Evolutionary conservation across 352 stramenopile species (phyloP).

Genomic region (Globisporangium camurandrum): DNA sequence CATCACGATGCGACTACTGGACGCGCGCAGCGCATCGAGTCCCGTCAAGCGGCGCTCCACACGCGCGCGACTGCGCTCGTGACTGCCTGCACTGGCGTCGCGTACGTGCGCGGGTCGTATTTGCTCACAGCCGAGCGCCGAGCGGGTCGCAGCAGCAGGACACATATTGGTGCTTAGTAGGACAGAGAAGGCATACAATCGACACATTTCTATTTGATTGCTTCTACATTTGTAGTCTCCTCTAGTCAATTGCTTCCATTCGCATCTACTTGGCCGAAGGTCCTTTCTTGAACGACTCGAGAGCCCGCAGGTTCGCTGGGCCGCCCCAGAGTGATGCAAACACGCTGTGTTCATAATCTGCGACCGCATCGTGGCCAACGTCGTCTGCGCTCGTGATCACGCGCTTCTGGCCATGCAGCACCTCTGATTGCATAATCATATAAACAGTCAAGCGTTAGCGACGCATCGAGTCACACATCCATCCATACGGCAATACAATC

Average conservation of each 20-base stretch:
- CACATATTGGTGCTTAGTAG: background rate
- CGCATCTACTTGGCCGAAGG: no score
- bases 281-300: constrained; percentile 50
- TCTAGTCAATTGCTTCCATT: no score
- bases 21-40: constrained; percentile 2
- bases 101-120: constrained; percentile 39
- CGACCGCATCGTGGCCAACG: constrained; percentile 46
- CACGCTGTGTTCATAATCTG: constrained; percentile 53
- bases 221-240: no score
- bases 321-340: constrained; percentile 72
- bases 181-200: no score
- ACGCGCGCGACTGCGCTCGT: constrained; percentile 23
- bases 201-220: no score
- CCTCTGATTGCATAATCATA: constrained; percentile 25
- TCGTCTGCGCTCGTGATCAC: constrained; percentile 70
- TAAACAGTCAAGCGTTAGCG: no score
- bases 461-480: no score
- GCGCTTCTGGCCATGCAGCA: constrained; percentile 60
- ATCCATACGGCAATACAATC: no score
- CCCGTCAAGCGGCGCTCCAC: constrained; percentile 16
- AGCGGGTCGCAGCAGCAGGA: background rate
- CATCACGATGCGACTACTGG: background rate
- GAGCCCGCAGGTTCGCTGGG: constrained; percentile 59
- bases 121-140: constrained; percentile 20
- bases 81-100: constrained; percentile 8